phyloP scores from a whole-genome alignment of 768 basidiomycete species.

The Amanita molliuscula region DNA sequence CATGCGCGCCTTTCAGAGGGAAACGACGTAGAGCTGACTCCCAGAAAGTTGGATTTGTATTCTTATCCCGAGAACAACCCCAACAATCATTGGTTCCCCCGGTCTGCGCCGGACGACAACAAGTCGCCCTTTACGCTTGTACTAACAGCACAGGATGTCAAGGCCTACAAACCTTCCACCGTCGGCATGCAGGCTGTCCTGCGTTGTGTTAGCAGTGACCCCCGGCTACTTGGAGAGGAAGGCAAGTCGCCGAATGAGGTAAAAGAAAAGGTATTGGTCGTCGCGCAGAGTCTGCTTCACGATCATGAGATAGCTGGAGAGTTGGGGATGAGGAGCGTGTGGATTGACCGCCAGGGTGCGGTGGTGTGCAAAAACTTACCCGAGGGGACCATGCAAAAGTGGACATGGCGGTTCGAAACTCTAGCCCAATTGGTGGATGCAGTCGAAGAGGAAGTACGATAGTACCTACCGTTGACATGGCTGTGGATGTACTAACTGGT shows the following conservation, averaged over 20 bases:
- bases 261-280: conserved; percentile 45
- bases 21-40: conserved; percentile 6
- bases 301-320: conserved; percentile 55
- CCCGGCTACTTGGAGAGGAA: conserved; percentile 24
- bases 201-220: conserved; percentile 29
- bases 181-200: conserved; percentile 43
- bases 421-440: conserved; percentile 51
- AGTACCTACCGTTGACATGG: not conserved
- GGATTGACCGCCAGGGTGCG: conserved; percentile 51
- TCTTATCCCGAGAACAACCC: conserved; percentile 23
- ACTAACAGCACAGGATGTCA: conserved; percentile 62
- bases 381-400: conserved; percentile 22
- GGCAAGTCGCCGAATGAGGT: conserved; percentile 16
- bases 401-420: conserved; percentile 47
- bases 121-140: conserved; percentile 56
- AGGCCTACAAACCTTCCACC: conserved; percentile 62
- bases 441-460: conserved; percentile 30
- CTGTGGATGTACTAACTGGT: not conserved
- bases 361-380: conserved; percentile 30
- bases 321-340: conserved; percentile 48
- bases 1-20: conserved; percentile 43
- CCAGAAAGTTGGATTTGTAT: conserved; percentile 16
- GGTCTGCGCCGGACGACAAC: conserved; percentile 23
- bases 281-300: conserved; percentile 58
- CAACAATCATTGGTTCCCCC: conserved; percentile 32